These are phyloP conservation scores for Sugiyamaella qingdaonensis DNA, from an alignment of 805 yeast genomes.

Conservation along the genomic window DNA sequence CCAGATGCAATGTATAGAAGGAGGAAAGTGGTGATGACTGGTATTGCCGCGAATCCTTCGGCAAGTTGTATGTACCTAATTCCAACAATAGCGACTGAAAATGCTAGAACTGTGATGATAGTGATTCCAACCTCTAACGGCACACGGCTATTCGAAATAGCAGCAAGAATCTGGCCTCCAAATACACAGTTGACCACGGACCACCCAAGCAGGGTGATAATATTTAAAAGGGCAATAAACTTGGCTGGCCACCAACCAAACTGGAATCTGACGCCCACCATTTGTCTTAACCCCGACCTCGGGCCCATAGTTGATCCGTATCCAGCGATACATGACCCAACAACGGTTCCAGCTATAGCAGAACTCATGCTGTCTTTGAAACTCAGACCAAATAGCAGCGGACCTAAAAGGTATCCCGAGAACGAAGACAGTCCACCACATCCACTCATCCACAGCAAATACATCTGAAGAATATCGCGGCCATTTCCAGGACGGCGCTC, in stretches of 20 bases:
- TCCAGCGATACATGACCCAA: conserved; percentile 76
- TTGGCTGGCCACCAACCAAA: conserved; percentile 87
- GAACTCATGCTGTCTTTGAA: conserved; percentile 58
- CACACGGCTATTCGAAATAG: conserved; percentile 59
- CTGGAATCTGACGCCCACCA: conserved; percentile 74
- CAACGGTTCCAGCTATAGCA: conserved; percentile 57
- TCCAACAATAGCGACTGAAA: conserved; percentile 72
- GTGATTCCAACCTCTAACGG: conserved; percentile 73
- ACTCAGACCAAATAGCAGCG: conserved; percentile 64
- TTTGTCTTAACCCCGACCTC: conserved; percentile 81
- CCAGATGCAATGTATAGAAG: conserved; percentile 56
- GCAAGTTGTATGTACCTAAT: conserved; percentile 64
- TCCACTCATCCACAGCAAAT: conserved; percentile 80
- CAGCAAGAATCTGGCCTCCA: conserved; percentile 77
- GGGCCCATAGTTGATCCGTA: conserved; percentile 88
- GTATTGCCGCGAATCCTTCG: conserved; percentile 64
- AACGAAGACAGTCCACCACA: conserved; percentile 86
- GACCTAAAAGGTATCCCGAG: conserved; percentile 78
- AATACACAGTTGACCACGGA: conserved; percentile 85
- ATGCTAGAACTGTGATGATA: conserved; percentile 59
- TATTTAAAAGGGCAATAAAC: conserved; percentile 64
- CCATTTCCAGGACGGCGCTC: conserved; percentile 41
- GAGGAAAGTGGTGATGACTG: conserved; percentile 62
- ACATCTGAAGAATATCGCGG: conserved; percentile 37
- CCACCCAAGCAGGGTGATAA: conserved; percentile 86